These are phyloP conservation scores for Ogataea nakhonphanomensis DNA, from an alignment of 805 yeast genomes.

Conservation along the genomic window DNA sequence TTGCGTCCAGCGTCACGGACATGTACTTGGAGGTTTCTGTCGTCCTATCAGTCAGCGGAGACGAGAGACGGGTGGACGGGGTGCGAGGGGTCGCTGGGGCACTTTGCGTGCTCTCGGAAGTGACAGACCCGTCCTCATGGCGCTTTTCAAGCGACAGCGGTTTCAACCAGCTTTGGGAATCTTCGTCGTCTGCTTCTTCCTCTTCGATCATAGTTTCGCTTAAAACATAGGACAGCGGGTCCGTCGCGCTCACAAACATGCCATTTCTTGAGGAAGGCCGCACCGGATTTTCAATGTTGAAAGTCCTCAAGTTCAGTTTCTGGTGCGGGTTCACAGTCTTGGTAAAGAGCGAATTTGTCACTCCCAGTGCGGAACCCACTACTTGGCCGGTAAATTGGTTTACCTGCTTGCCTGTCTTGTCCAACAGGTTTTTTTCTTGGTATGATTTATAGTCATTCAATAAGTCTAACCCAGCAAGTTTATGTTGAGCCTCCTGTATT, in stretches of 20 bases:
- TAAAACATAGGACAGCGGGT: constrained; percentile 27
- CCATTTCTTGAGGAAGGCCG: constrained; percentile 31
- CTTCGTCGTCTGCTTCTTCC: constrained; percentile 7
- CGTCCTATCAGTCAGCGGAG: constrained; percentile 10
- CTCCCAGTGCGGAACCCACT: constrained; percentile 28
- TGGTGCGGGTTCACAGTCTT: constrained; percentile 33
- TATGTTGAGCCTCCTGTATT: constrained; percentile 35
- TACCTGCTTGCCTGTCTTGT: constrained; percentile 26
- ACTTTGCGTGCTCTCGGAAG: constrained; percentile 3
- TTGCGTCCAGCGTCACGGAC: constrained; percentile 16
- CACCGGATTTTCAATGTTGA: constrained; percentile 36
- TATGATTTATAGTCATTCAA: constrained; percentile 36
- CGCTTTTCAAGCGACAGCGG: constrained; percentile 23
- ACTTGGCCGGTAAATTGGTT: constrained; percentile 26
- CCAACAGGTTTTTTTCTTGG: constrained; percentile 36
- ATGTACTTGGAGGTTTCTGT: constrained; percentile 21
- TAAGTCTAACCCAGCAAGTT: constrained; percentile 37
- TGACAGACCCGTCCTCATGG: constrained; percentile 1
- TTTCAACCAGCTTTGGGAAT: constrained; percentile 21
- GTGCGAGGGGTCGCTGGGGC: constrained; percentile 4
- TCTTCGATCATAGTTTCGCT: constrained; percentile 6
- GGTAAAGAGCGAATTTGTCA: constrained; percentile 31
- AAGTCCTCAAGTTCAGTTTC: constrained; percentile 22
- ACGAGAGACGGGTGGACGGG: constrained; percentile 10
- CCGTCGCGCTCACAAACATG: constrained; percentile 30